Conservation (phyloP, 2,329 filamentous ascomycete genomes). For the Aureobasidium uvarum region DNA sequence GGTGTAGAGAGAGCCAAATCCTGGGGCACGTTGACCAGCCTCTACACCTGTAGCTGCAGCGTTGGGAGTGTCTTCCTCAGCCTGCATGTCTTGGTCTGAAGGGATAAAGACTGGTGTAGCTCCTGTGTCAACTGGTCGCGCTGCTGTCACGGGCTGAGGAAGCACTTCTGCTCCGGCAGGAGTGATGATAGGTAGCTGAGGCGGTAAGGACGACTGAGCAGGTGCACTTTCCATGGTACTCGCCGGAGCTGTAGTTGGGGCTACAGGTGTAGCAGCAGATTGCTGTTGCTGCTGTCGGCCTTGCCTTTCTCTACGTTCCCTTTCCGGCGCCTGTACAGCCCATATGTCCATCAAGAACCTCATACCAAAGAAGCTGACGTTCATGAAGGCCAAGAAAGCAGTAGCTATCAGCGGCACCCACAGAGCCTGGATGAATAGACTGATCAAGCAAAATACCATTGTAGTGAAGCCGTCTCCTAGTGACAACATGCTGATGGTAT, state of each 20-base stretch:
- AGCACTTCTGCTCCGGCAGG: slow-evolving; percentile 40
- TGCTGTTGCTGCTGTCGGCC: slow-evolving; percentile 25
- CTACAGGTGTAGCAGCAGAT: slow-evolving; percentile 23
- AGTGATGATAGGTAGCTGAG: slow-evolving; percentile 30
- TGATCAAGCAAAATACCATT: slow-evolving; percentile 53
- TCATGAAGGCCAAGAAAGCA: slow-evolving; percentile 60
- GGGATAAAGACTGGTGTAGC: slow-evolving; percentile 59
- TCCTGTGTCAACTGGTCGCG: slow-evolving; percentile 45
- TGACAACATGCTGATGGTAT: slow-evolving; percentile 60
- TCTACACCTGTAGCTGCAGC: slow-evolving; percentile 35
- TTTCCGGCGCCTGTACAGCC: slow-evolving; percentile 58
- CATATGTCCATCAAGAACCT: slow-evolving; percentile 67
- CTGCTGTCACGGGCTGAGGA: slow-evolving; percentile 50
- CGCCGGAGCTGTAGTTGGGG: slow-evolving; percentile 18
- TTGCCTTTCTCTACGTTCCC: slow-evolving; percentile 43
- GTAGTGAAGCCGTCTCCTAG: slow-evolving; percentile 61
- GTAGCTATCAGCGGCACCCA: slow-evolving; percentile 57
- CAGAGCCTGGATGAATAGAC: slow-evolving; percentile 55
- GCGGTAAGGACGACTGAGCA: slow-evolving; percentile 31
- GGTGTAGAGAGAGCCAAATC: slow-evolving; percentile 58
- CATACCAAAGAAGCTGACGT: slow-evolving; percentile 62
- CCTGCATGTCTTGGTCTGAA: slow-evolving; percentile 56
- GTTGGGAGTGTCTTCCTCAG: slow-evolving; percentile 40
- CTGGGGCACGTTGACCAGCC: slow-evolving; percentile 37
- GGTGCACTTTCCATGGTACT: slow-evolving; percentile 23